Conservation (phyloP, 2,329 filamentous ascomycete genomes). For the Botrytis byssoidea region DNA sequence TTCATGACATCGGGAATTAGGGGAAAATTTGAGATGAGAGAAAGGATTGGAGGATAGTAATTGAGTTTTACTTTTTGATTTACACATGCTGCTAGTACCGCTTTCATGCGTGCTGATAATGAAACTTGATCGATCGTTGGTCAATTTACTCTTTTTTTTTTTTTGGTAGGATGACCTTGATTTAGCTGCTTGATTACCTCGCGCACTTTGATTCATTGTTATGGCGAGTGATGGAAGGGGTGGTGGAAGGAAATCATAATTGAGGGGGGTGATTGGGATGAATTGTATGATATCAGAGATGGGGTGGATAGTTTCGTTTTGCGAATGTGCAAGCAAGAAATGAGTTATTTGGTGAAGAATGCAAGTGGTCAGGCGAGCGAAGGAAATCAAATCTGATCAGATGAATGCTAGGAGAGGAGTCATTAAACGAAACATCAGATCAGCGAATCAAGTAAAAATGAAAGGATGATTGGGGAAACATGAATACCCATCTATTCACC, state of each 20-base stretch:
- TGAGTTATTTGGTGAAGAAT: not conserved
- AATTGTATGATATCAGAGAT: slow-evolving; percentile 11
- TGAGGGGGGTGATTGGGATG: not conserved
- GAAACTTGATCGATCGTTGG: not conserved
- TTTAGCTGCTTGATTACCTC: slow-evolving; percentile 3
- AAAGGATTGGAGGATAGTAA: not conserved
- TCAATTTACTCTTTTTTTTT: slow-evolving; percentile 8
- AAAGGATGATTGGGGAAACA: not conserved
- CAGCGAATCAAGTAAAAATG: not conserved
- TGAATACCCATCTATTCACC: not conserved
- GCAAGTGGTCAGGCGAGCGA: not conserved
- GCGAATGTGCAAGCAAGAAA: slow-evolving; percentile 2
- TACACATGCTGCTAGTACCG: slow-evolving; percentile 6
- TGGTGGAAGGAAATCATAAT: not conserved
- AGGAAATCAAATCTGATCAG: not conserved
- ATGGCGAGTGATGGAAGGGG: not conserved
- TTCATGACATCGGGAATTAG: not conserved
- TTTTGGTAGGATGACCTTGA: slow-evolving; percentile 3
- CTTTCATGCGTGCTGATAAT: not conserved
- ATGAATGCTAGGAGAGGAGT: not conserved
- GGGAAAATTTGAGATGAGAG: not conserved
- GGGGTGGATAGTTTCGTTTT: not conserved
- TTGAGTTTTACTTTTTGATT: slow-evolving; percentile 4
- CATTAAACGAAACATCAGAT: not conserved
- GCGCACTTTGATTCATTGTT: slow-evolving; percentile 1